These are phyloP conservation scores for Ceratobasidium theobromae DNA, from an alignment of 1,284 basidiomycete species.

Conservation along the genomic window DNA sequence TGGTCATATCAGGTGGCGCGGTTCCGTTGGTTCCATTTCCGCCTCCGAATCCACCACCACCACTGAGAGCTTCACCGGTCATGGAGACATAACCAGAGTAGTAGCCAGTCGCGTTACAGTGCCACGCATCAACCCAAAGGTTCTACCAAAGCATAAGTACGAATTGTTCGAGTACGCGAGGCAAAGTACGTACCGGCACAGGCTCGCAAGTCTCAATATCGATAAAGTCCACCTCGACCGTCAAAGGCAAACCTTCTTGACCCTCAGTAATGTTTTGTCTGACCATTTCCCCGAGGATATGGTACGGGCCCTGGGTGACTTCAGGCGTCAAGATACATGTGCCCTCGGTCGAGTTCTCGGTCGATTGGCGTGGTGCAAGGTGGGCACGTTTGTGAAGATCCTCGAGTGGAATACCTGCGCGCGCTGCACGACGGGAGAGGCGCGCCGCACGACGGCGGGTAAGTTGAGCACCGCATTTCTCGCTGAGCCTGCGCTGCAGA, in stretches of 20 bases:
- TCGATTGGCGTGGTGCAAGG: neutral
- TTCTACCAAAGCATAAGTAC: slow-evolving; percentile 38
- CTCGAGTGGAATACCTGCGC: neutral
- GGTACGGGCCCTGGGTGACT: slow-evolving; percentile 50
- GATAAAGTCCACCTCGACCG: slow-evolving; percentile 69
- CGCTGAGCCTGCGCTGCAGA: slow-evolving; percentile 7
- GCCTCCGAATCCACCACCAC: neutral
- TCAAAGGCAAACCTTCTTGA: slow-evolving; percentile 53
- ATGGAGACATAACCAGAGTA: slow-evolving; percentile 44
- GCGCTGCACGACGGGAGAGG: slow-evolving; percentile 13
- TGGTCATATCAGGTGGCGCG: neutral
- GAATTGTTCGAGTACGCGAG: neutral
- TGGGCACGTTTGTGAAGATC: neutral
- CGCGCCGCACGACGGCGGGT: slow-evolving; percentile 14
- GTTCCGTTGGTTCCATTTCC: neutral
- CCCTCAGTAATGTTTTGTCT: slow-evolving; percentile 55
- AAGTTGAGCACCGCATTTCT: slow-evolving; percentile 11
- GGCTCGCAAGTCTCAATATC: slow-evolving; percentile 73
- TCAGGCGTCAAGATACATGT: slow-evolving; percentile 41
- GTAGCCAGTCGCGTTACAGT: slow-evolving; percentile 45
- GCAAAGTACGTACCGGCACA: slow-evolving; percentile 45
- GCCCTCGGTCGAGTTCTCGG: neutral
- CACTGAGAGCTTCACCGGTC: neutral
- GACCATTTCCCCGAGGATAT: slow-evolving; percentile 47
- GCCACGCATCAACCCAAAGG: slow-evolving; percentile 72